Conservation (phyloP, 345 rosid genomes). For the Adansonia digitata region DNA sequence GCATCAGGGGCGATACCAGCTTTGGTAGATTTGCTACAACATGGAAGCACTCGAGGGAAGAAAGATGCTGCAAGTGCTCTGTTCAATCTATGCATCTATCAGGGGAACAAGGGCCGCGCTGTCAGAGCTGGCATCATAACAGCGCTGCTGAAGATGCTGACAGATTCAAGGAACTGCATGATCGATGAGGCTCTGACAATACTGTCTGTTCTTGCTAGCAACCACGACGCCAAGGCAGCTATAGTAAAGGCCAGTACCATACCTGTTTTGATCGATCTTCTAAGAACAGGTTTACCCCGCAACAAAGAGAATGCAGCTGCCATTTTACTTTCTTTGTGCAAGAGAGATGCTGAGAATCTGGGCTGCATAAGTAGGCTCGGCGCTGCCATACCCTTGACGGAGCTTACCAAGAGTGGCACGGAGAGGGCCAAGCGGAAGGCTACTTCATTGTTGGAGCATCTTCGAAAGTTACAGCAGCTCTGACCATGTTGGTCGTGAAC, state of each 20-base stretch:
- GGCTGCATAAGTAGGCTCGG: conserved; percentile 66
- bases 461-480: conserved; percentile 43
- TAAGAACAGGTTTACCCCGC: conserved; percentile 60
- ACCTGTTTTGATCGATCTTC: conserved; percentile 54
- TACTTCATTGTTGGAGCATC: conserved; percentile 64
- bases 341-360: conserved; percentile 72
- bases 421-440: conserved; percentile 91
- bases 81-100: conserved; percentile 80
- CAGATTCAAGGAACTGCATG: conserved; percentile 58
- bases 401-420: conserved; percentile 75
- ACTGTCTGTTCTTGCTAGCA: conserved; percentile 68
- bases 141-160: conserved; percentile 63
- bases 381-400: conserved; percentile 72
- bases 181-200: conserved; percentile 76
- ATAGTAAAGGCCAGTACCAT: conserved; percentile 60
- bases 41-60: conserved; percentile 74
- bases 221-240: conserved; percentile 67
- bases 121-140: conserved; percentile 73
- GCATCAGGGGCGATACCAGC: conserved; percentile 85
- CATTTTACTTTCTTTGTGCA: conserved; percentile 77
- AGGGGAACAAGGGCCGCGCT: conserved; percentile 85
- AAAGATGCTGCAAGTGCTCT: conserved; percentile 95
- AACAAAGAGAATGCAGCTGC: conserved; percentile 82
- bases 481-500: conserved; percentile 22
- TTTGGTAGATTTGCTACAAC: conserved; percentile 61